A percentile compares a stretch with the other conserved stretches of the same genome.
These are phyloP conservation scores for Pythium folliculosum DNA, from an alignment of 352 stramenopile species.

Conservation along the genomic window DNA sequence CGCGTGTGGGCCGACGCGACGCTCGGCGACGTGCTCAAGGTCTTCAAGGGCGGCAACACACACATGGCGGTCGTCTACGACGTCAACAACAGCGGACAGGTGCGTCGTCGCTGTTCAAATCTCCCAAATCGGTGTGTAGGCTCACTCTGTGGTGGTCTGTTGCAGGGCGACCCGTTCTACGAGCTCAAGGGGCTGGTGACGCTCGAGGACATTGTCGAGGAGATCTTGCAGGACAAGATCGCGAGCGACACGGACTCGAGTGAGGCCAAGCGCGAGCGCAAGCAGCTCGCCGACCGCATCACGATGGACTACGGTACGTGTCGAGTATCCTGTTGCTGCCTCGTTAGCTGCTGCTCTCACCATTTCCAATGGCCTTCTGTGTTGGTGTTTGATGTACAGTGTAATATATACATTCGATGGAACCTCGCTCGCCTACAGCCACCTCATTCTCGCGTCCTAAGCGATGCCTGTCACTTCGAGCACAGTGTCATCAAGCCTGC, in stretches of 20 bases:
- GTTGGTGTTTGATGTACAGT: no score
- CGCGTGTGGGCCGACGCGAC: conserved; percentile 70
- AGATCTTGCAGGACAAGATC: conserved; percentile 97
- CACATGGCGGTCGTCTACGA: conserved; percentile 79
- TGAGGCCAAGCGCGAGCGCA: conserved; percentile 45
- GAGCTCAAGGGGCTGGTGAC: conserved; percentile 97
- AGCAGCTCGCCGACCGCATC: conserved; percentile 58
- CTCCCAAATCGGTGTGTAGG: not conserved
- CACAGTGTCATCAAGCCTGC: no score
- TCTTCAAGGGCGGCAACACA: conserved; percentile 75
- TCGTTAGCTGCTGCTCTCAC: no score
- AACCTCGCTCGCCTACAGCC: no score
- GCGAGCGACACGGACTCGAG: conserved; percentile 92
- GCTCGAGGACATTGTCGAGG: conserved; percentile 98
- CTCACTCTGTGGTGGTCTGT: not conserved
- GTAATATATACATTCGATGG: no score
- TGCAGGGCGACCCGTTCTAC: conserved; percentile 93
- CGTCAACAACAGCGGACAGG: conserved; percentile 77
- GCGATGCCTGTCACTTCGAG: no score
- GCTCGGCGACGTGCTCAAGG: conserved; percentile 67
- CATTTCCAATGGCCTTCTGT: no score
- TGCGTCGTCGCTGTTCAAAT: conserved; percentile 42
- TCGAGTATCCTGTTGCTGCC: not conserved
- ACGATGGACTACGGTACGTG: conserved; percentile 58
- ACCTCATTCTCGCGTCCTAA: no score